phyloP scores from a whole-genome alignment of 306 rosid genomes.

The Leucaena leucocephala region DNA sequence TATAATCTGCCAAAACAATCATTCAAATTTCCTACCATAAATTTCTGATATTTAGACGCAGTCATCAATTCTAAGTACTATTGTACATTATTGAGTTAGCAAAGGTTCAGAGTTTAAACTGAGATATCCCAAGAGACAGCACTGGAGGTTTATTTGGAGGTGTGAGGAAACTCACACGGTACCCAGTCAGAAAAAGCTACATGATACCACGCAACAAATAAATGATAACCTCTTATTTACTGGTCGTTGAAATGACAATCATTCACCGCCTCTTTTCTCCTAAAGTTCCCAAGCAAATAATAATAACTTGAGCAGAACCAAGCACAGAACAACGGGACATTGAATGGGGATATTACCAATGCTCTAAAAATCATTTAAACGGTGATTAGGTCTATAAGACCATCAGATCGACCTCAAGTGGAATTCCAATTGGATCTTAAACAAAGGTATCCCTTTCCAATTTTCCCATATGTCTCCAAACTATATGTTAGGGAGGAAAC shows the following conservation, averaged over 20 bases:
- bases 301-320: background rate
- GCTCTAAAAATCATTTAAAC: too few relatives aligned
- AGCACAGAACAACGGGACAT: background rate
- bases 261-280: background rate
- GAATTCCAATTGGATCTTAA: background rate
- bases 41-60: background rate
- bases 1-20: too few relatives aligned
- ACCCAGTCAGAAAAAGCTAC: background rate
- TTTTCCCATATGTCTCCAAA: background rate
- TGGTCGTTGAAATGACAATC: background rate
- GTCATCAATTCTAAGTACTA: background rate
- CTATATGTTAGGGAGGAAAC: background rate
- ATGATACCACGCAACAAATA: background rate
- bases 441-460: background rate
- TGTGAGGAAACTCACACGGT: background rate
- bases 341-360: background rate
- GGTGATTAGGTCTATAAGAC: background rate
- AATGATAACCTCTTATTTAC: background rate
- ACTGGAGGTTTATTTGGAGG: background rate
- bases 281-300: background rate
- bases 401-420: background rate
- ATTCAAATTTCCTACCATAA: too few relatives aligned
- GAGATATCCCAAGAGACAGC: background rate
- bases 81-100: background rate
- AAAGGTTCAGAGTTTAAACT: background rate